Conservation (phyloP, 2,329 filamentous ascomycete genomes). For the Chaetoscypha palmicola region DNA sequence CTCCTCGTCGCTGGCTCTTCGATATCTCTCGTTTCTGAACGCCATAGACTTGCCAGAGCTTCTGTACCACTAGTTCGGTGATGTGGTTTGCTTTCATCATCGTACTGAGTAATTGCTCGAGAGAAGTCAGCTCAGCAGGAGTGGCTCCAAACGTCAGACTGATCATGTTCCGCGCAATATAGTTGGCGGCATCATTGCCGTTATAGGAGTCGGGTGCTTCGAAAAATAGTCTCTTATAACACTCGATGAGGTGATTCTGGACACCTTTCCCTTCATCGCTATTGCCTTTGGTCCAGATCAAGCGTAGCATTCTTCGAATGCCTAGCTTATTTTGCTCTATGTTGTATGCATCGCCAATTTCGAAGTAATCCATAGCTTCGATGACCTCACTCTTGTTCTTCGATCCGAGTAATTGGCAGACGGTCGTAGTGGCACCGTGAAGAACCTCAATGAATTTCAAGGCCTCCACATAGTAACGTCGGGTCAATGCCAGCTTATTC, state of each 20-base stretch:
- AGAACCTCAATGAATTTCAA: conserved; percentile 89
- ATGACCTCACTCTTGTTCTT: conserved; percentile 98
- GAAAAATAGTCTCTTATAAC: conserved; percentile 93
- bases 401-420: conserved; percentile 84
- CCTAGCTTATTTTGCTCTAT: conserved; percentile 88
- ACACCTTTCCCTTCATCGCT: conserved; percentile 98
- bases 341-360: conserved; percentile 91
- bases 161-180: conserved; percentile 97
- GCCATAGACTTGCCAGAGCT: conserved; percentile 96
- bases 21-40: conserved; percentile 92
- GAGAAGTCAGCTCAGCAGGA: conserved; percentile 85
- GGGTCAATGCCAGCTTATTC: conserved; percentile 77
- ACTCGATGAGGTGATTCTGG: conserved; percentile 92
- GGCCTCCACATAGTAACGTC: conserved; percentile 88
- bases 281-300: conserved; percentile 99
- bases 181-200: conserved; percentile 86
- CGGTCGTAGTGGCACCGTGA: conserved; percentile 70
- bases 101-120: conserved; percentile 89
- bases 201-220: conserved; percentile 86
- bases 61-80: conserved; percentile 76
- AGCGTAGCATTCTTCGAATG: conserved; percentile 87
- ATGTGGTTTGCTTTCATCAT: conserved; percentile 96
- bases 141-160: conserved; percentile 94
- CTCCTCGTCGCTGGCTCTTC: conserved; percentile 77
- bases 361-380: conserved; percentile 98